Conservation (phyloP, 257 asterid species). For the Voacanga thouarsii region DNA sequence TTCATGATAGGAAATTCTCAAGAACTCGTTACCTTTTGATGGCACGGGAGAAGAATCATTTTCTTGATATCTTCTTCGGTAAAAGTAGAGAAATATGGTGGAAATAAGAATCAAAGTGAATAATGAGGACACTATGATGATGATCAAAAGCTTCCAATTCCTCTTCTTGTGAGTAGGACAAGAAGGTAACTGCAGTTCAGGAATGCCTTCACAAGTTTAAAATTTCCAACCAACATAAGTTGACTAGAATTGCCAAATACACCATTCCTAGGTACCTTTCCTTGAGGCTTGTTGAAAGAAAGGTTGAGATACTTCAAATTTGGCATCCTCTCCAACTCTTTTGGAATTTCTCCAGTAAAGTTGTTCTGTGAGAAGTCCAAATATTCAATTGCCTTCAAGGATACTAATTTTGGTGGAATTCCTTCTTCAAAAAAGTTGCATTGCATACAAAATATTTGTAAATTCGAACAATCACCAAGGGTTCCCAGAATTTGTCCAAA, state of each 20-base stretch:
- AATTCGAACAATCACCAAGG: conserved; percentile 16
- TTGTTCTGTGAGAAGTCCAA: conserved; percentile 32
- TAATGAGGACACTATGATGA: background rate
- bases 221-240: conserved; percentile 18
- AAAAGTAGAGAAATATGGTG: background rate
- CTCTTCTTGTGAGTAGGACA: background rate
- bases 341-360: conserved; percentile 33
- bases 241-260: conserved; percentile 23
- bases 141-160: background rate
- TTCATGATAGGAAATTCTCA: conserved; percentile 29
- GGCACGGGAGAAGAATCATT: background rate
- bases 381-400: conserved; percentile 13
- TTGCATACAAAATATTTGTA: conserved; percentile 23
- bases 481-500: conserved; percentile 21
- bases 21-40: background rate
- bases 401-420: conserved; percentile 17
- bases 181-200: background rate
- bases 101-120: background rate
- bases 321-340: conserved; percentile 16
- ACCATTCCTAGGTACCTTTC: conserved; percentile 25
- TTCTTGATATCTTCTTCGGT: background rate
- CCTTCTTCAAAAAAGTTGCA: conserved; percentile 22
- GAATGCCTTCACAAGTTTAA: conserved; percentile 28
- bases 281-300: conserved; percentile 35
- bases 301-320: conserved; percentile 21